Conservation (phyloP, 2,329 filamentous ascomycete genomes). For the Penicillium hordei region DNA sequence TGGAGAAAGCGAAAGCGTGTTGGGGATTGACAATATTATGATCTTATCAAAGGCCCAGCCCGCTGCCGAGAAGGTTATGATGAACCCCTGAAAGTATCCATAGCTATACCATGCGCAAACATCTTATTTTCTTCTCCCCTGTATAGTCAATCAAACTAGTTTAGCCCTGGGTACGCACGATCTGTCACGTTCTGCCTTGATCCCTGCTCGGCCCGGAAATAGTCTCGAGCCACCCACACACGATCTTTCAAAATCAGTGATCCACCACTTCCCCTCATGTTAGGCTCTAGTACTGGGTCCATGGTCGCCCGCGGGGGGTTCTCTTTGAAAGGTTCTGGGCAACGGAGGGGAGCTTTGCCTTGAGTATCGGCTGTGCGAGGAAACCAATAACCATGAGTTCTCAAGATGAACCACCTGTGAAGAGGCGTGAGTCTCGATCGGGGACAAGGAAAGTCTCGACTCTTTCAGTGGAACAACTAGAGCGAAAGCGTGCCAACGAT, state of each 20-base stretch:
- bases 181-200: conserved; percentile 8
- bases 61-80: neutral
- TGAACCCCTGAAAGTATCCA: neutral
- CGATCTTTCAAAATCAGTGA: conserved; percentile 4
- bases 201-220: conserved; percentile 17
- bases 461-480: conserved; percentile 58
- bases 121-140: neutral
- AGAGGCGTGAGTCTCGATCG: conserved; percentile 50
- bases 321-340: conserved; percentile 10
- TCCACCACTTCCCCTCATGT: conserved; percentile 13
- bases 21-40: neutral
- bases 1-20: conserved; percentile 9
- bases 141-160: neutral
- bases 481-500: conserved; percentile 61
- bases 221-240: conserved; percentile 12
- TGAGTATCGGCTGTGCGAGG: neutral
- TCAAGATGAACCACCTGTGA: conserved; percentile 26
- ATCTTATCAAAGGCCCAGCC: conserved; percentile 9
- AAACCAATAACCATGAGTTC: conserved; percentile 22
- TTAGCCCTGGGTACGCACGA: conserved; percentile 6
- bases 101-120: neutral
- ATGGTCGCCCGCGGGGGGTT: conserved; percentile 17
- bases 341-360: conserved; percentile 5
- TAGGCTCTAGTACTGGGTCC: conserved; percentile 8
- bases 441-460: conserved; percentile 59